Base-by-base conservation (phyloP, 202 grass and related monocot genomes). In the Saccharum hybrid region DNA sequence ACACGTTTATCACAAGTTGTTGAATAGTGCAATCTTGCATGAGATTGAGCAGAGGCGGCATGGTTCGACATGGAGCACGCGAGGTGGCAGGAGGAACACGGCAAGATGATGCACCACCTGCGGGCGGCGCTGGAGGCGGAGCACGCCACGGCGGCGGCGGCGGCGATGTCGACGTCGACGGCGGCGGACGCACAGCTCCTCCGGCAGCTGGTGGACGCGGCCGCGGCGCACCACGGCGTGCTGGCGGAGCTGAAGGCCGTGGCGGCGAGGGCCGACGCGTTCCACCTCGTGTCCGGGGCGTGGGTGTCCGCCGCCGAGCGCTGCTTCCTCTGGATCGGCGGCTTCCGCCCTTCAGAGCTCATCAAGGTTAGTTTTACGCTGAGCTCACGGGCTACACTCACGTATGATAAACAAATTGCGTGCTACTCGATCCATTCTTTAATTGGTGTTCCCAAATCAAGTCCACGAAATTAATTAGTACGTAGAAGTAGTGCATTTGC, bases 301-400 rank as follows among this genome's bases (percentile, higher is more conserved):
- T 97, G 92, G 92, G 85, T 65, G 26, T 83, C 90, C 75, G 88
- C 94, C 16, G 94, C 90, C 5, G 94, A 97, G 77, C 92, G 92
- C 57, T 93, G 94, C 72, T 97, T 97, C 88, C 59, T 97, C 69
- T 97, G 94, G 92, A 90, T 94, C 8, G 92, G 90, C 16, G 94
- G 92, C 37, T 90, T 87, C 82, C 92, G 94, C 39, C 92, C 94
- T 0, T 90, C 92, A 4, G 90, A 94, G 33, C 63, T 97, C 85
- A 72, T 94, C 88, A 93, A 94, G 94, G 94, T 94, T 10, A 66
- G 21, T 82, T 54, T 19, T n/a, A 21, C 45, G 45, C 12, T 48
- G 45, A 85, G 42, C 40, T 85, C 83, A 85, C 10, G 6, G 40
- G 5, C 15, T 37, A 21, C n/a, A 0, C 7, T 34, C 33, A 34